Evolutionary conservation across 1,284 basidiomycete genomes (phyloP), one percentile per base, ranked within the genome.

Genomic region (Meripilus lineatus): DNA sequence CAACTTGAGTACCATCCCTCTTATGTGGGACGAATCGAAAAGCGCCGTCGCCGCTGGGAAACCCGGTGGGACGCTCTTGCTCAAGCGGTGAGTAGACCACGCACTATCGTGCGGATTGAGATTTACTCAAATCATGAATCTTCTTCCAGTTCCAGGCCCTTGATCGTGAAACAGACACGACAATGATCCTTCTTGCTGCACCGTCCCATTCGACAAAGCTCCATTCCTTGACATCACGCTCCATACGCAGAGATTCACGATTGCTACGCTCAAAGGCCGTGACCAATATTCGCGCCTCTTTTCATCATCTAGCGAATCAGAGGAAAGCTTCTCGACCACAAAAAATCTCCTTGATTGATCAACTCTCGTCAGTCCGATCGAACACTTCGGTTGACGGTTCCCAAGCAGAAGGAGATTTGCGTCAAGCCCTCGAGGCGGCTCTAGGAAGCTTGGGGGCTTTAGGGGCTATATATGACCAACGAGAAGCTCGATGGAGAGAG

Each of bases 151-250:
- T 89, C 72, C 82, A 85, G 64, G 72, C 73, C 24, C 66, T 89
- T 17, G 86, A 89, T 63, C 72, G 84, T 38, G 83, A 88, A 62
- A 89, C 86, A 4, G 87, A 89, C 54, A 70, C 84, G 11, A 88
- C 83, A 0, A 72, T 89, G 65, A 62, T 89, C 23, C 63, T 89
- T 0, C 66, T 89, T 17, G 84, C 85, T 2, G 75, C 84, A 0
- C 87, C 85, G 0, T 77, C 84, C 0, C 82, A 89, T 57, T 71
- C 78, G 7, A 77, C 71, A 14, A 81, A 80, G 51, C 58, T 85
- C 3, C 75, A 84, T 50, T 59, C 74, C 2, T 58, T 85, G 23
- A 75, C 74, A 2, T 88, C 85, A 10, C 78, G 85, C 13, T 74
- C 79, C 1, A 71, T 89, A 40, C 77, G 81, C 20, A 74, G 84